Conservation (phyloP, 108 stramenopile species). For the Nitzschia sp. region DNA sequence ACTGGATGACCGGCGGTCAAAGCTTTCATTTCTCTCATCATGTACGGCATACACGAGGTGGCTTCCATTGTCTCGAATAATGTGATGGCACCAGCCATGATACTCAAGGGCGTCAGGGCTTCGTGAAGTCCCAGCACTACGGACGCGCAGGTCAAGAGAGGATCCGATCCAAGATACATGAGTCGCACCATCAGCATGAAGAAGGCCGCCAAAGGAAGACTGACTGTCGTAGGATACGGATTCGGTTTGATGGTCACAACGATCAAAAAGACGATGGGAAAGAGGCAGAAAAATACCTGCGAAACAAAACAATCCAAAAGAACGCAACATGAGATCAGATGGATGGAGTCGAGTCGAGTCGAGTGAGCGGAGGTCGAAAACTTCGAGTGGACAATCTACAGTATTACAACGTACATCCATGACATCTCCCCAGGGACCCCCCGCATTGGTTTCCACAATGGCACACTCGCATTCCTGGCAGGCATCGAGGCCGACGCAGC, state of each 20-base stretch:
- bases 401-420: slow-evolving; percentile 47
- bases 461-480: slow-evolving; percentile 51
- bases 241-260: slow-evolving; percentile 43
- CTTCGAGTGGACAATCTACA: not conserved
- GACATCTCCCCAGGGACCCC: slow-evolving; percentile 53
- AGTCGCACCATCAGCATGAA: slow-evolving; percentile 59
- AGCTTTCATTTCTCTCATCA: slow-evolving; percentile 71
- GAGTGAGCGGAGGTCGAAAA: no score
- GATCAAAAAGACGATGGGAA: slow-evolving; percentile 55
- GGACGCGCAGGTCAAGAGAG: slow-evolving; percentile 34
- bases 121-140: slow-evolving; percentile 58
- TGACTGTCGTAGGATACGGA: slow-evolving; percentile 46
- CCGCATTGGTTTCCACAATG: slow-evolving; percentile 20
- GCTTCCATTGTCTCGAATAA: slow-evolving; percentile 71
- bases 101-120: slow-evolving; percentile 47
- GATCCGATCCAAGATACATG: slow-evolving; percentile 61
- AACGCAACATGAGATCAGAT: no score
- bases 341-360: no score
- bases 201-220: slow-evolving; percentile 49
- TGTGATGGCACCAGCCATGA: slow-evolving; percentile 61
- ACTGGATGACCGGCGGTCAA: slow-evolving; percentile 59
- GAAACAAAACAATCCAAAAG: not conserved
- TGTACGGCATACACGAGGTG: slow-evolving; percentile 65
- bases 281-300: slow-evolving; percentile 40
- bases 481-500: slow-evolving; percentile 26